Evolutionary conservation across 371 early-diverging fungal species (phyloP).

Genomic region (Ordospora pajunii): DNA sequence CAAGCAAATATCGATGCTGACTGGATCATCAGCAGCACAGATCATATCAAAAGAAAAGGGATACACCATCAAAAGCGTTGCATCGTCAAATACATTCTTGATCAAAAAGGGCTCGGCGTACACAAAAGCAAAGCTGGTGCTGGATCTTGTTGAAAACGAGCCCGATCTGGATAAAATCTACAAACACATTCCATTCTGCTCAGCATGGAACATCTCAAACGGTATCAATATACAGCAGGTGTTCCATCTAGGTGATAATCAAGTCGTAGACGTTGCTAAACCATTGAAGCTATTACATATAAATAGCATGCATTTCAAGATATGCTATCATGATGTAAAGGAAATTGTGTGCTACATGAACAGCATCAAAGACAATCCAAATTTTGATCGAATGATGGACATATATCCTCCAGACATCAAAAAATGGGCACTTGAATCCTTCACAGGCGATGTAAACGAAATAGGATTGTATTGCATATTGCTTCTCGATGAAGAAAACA

Average conservation of each 20-base stretch:
- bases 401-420: neutral
- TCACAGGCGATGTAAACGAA: neutral
- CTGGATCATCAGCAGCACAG: neutral
- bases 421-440: neutral
- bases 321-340: neutral
- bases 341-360: neutral
- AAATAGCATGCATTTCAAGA: neutral
- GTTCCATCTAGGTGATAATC: neutral
- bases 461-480: neutral
- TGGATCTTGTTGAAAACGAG: constrained; percentile 1
- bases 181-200: neutral
- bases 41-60: constrained; percentile 7
- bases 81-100: constrained; percentile 8
- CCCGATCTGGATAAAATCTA: neutral
- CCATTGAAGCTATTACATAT: neutral
- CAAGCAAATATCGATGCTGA: neutral
- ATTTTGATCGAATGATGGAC: neutral
- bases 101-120: neutral
- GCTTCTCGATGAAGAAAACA: neutral
- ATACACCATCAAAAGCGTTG: neutral
- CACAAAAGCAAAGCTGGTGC: neutral
- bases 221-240: neutral
- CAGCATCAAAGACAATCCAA: neutral
- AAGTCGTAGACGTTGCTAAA: neutral
- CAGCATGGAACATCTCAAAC: neutral